Base-by-base conservation (phyloP, 805 yeast species). In the Phaffomyces antillensis region DNA sequence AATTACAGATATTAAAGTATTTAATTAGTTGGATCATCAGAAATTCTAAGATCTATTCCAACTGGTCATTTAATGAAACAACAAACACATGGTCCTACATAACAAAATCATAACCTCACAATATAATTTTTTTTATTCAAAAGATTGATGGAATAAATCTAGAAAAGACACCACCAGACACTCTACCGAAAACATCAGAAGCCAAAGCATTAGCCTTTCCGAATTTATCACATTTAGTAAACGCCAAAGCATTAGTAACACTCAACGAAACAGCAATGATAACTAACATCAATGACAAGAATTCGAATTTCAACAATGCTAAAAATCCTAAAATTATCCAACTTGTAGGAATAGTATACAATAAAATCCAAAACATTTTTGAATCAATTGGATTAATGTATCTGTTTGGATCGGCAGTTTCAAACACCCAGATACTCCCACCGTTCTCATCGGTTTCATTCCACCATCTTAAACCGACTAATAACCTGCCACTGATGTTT, bases 401-500 rank as follows among this genome's bases (percentile, higher is more conserved):
- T 47, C 84, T 67, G 37, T 68, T 65, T 8, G 86, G 84, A 57
- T 86, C 86, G 5, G 93, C 90, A 3, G 88, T 79, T 61, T 87
- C 96, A 58, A 87, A 87, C 18, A 88, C 95, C 95, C 95, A 87
- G 45, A 58, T 56, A 31, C 75, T 63, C 7, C 67, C 72, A 16
- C 76, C 70, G 9, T 73, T 62, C 17, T 67, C 70, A 26, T 75
- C 70, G 0, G 89, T 73, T 60, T 91, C 97, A 61, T 91, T 93
- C 96, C 98, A 91, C 99, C 99, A 91, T 52, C 95, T 74, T 51
- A 93, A 71, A 0, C 97, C 98, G 5, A 93, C 97, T 45, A 91
- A 65, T 45, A 87, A 73, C 47, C 98, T 70, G 1, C 99, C 99
- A 18, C 95, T 73, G 24, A 91, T 85, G 63, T 91, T 91, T 60